These are phyloP conservation scores for Phytophthora ramorum DNA, from an alignment of 352 stramenopile species.

Conservation along the genomic window DNA sequence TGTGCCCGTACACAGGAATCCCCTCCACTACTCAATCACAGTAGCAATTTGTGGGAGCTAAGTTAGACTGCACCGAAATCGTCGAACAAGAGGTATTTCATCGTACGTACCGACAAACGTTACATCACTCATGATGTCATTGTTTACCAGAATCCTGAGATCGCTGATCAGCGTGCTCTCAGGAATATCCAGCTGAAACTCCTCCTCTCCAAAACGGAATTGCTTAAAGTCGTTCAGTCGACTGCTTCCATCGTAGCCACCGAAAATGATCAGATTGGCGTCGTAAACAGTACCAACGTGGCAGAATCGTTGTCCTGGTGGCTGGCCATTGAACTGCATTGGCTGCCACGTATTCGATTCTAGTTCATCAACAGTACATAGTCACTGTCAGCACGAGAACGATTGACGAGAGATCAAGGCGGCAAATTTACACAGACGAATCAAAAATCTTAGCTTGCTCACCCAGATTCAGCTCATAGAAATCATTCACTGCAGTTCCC, in stretches of 20 bases:
- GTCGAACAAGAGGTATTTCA: not conserved
- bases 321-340: constrained; percentile 80
- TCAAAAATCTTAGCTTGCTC: constrained; percentile 3
- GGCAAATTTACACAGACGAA: not conserved
- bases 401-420: not conserved
- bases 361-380: constrained; percentile 14
- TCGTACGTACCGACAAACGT: constrained; percentile 78
- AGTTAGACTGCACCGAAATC: not conserved
- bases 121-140: constrained; percentile 89
- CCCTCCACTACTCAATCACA: constrained; percentile 69
- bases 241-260: constrained; percentile 96
- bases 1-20: constrained; percentile 88
- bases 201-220: constrained; percentile 86
- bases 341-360: constrained; percentile 76
- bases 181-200: constrained; percentile 87
- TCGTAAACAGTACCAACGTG: constrained; percentile 95
- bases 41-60: not conserved
- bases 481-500: constrained; percentile 97
- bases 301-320: constrained; percentile 95
- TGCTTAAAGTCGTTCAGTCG: constrained; percentile 96
- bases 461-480: constrained; percentile 94
- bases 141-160: constrained; percentile 81
- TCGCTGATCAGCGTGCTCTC: constrained; percentile 82
- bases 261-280: constrained; percentile 94
- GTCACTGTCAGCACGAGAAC: not conserved